Conservation (phyloP, 257 asterid genomes). For the Schizonepeta tenuifolia region DNA sequence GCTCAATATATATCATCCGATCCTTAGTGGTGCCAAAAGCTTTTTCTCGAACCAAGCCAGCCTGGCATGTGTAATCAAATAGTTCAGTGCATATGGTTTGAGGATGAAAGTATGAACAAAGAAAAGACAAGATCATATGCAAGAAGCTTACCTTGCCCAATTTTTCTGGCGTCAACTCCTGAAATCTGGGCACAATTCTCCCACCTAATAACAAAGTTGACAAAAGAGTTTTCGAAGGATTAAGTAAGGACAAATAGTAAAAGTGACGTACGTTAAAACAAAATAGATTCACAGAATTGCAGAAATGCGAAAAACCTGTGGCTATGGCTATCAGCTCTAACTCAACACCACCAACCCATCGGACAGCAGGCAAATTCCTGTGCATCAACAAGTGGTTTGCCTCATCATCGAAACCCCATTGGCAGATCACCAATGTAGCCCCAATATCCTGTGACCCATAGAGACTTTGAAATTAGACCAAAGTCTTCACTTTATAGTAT, state of each 20-base stretch:
- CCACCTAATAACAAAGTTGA: conserved; percentile 63
- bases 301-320: conserved; percentile 62
- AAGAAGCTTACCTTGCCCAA: conserved; percentile 65
- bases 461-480: conserved; percentile 25
- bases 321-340: conserved; percentile 96
- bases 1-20: conserved; percentile 96
- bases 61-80: conserved; percentile 50
- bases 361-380: conserved; percentile 89
- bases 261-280: background rate
- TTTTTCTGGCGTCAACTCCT: conserved; percentile 88
- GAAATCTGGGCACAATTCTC: conserved; percentile 98
- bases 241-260: conserved; percentile 2
- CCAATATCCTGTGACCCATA: conserved; percentile 81
- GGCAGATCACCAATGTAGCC: conserved; percentile 93
- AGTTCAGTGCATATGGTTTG: conserved; percentile 5
- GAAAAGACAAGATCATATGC: background rate
- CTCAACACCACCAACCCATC: conserved; percentile 99
- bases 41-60: conserved; percentile 96
- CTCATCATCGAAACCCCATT: conserved; percentile 99
- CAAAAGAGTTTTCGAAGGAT: background rate
- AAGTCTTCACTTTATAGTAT: conserved; percentile 14
- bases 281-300: conserved; percentile 17
- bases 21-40: conserved; percentile 95
- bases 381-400: conserved; percentile 95
- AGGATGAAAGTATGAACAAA: background rate